A percentile compares a stretch with the other conserved stretches of the same genome.
phyloP scores from a whole-genome alignment of 78 protist genomes.

The Cavenderia fasciculata region DNA sequence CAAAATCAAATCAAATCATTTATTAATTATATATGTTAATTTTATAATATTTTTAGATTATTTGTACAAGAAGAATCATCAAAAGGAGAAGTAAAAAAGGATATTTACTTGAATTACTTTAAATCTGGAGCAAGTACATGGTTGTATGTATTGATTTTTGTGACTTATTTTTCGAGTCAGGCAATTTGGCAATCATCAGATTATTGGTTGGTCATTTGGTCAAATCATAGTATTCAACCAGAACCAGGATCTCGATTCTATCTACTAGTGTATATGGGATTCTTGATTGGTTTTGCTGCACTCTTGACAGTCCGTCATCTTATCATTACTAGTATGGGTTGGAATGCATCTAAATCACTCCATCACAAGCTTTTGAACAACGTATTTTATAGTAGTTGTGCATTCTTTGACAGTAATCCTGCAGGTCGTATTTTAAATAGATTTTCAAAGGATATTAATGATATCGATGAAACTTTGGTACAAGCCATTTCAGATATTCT shows the following conservation, averaged over 20 bases:
- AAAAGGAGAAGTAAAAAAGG: neutral
- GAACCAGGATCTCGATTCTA: neutral
- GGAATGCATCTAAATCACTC: conserved; percentile 5
- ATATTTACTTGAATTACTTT: neutral
- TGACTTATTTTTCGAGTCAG: neutral
- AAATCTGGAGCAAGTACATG: neutral
- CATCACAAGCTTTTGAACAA: neutral
- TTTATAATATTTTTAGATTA: no score
- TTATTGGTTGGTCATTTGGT: conserved; percentile 16
- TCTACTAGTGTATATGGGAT: neutral
- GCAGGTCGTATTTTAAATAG: conserved; percentile 70
- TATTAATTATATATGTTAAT: no score
- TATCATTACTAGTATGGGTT: neutral
- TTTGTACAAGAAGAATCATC: neutral
- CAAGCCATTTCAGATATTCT: conserved; percentile 16
- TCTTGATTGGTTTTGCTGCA: neutral
- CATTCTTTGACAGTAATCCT: conserved; percentile 69
- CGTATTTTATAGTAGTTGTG: neutral
- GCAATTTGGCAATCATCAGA: neutral
- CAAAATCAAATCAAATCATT: no score
- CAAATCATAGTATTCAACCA: neutral
- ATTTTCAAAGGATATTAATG: conserved; percentile 41
- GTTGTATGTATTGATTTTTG: neutral
- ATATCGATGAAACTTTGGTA: conserved; percentile 54
- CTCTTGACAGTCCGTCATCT: neutral